phyloP scores from a whole-genome alignment of 257 asterid genomes.

The Solanum bukasovii region DNA sequence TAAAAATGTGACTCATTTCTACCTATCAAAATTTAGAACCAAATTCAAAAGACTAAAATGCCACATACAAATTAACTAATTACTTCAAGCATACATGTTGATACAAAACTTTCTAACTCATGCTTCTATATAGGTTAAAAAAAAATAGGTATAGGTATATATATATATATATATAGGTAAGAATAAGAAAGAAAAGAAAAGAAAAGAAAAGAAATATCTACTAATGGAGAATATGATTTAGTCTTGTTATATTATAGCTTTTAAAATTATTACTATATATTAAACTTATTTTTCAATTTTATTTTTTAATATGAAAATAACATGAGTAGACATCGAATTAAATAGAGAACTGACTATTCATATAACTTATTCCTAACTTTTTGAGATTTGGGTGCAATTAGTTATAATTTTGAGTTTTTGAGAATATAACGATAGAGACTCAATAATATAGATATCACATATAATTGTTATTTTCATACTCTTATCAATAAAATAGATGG shows the following conservation, averaged over 20 bases:
- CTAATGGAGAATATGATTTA: not conserved
- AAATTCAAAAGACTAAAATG: too few relatives aligned
- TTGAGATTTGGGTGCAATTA: not conserved
- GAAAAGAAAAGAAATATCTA: too few relatives aligned
- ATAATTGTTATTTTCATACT: not conserved
- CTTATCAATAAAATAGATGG: not conserved
- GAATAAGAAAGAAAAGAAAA: too few relatives aligned
- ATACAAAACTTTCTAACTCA: too few relatives aligned
- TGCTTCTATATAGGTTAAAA: too few relatives aligned
- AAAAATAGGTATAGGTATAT: too few relatives aligned
- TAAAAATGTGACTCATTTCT: too few relatives aligned
- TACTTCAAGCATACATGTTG: too few relatives aligned
- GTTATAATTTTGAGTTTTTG: not conserved
- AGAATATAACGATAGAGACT: not conserved
- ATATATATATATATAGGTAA: too few relatives aligned
- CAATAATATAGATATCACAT: not conserved
- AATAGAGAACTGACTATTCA: not conserved
- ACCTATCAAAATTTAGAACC: too few relatives aligned
- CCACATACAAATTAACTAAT: too few relatives aligned
- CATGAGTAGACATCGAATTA: not conserved
- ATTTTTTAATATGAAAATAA: not conserved
- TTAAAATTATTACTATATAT: not conserved
- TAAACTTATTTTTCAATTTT: not conserved
- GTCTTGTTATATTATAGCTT: not conserved
- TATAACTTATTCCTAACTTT: not conserved